These are phyloP conservation scores for Podochytrium sp. DNA, from an alignment of 192 early-diverging fungal species.

Conservation along the genomic window DNA sequence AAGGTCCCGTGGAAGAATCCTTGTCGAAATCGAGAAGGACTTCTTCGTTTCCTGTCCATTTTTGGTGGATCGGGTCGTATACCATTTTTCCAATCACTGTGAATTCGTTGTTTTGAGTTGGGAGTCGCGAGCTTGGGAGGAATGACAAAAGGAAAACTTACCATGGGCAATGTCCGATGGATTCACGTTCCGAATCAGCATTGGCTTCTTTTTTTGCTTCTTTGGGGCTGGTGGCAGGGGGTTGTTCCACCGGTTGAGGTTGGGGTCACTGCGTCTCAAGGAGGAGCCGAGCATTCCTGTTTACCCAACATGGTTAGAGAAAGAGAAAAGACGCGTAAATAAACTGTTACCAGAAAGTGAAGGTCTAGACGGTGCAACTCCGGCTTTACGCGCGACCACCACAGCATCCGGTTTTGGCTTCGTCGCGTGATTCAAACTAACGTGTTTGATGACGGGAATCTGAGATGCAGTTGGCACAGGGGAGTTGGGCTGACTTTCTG, in stretches of 20 bases:
- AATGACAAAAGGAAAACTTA: slow-evolving; percentile 4
- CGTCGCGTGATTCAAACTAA: not conserved
- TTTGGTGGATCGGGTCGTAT: slow-evolving; percentile 52
- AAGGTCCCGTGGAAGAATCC: not conserved
- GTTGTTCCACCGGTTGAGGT: slow-evolving; percentile 20
- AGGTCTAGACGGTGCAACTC: not conserved
- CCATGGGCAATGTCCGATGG: slow-evolving; percentile 41
- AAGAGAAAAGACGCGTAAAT: not conserved
- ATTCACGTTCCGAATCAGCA: slow-evolving; percentile 47
- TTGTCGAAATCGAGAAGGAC: slow-evolving; percentile 50
- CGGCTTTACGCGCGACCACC: too few relatives aligned
- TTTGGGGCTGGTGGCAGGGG: not conserved
- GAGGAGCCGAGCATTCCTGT: slow-evolving; percentile 22
- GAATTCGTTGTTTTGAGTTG: not conserved
- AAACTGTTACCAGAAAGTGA: not conserved
- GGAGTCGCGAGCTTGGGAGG: too few relatives aligned
- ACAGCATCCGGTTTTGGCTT: not conserved
- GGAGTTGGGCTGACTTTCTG: not conserved
- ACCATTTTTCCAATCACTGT: slow-evolving; percentile 52
- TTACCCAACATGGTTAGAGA: slow-evolving; percentile 1
- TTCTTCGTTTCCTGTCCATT: slow-evolving; percentile 57
- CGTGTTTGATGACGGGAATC: not conserved
- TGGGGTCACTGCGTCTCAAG: slow-evolving; percentile 22
- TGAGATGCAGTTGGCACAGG: not conserved
- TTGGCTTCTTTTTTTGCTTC: slow-evolving; percentile 45